phyloP scores from a whole-genome alignment of 1,284 basidiomycete genomes.

The Inonotus obliquus region DNA sequence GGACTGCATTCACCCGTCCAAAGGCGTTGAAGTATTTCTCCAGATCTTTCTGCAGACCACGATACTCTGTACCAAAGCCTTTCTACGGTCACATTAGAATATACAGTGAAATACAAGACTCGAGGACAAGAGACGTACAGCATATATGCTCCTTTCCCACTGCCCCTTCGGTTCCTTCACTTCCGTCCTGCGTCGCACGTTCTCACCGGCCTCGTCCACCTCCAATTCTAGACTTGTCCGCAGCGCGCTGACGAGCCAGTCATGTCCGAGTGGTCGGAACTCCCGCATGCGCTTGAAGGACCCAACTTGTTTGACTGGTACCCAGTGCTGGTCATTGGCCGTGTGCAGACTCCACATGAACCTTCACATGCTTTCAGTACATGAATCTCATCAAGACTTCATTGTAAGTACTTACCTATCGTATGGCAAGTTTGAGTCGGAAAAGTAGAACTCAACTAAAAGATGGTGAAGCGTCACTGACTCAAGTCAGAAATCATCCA shows the following conservation, averaged over 20 bases:
- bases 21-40: conserved; percentile 84
- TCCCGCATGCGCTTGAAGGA: conserved; percentile 97
- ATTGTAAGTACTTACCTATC: conserved; percentile 62
- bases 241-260: conserved; percentile 67
- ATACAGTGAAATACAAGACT: neutral
- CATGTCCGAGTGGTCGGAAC: conserved; percentile 52
- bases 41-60: conserved; percentile 68
- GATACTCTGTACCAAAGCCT: conserved; percentile 80
- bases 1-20: conserved; percentile 80
- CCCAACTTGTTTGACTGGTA: conserved; percentile 81
- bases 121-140: conserved; percentile 49
- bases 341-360: conserved; percentile 93
- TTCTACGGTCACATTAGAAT: conserved; percentile 51
- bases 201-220: conserved; percentile 69
- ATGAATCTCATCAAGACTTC: neutral
- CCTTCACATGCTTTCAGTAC: conserved; percentile 39
- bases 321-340: conserved; percentile 82
- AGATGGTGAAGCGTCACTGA: neutral
- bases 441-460: conserved; percentile 96
- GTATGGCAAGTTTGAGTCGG: conserved; percentile 92
- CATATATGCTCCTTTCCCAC: conserved; percentile 80
- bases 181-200: conserved; percentile 71
- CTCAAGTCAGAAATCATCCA: conserved; percentile 7
- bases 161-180: conserved; percentile 70
- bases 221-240: conserved; percentile 64